Base-by-base conservation (phyloP, 352 stramenopile genomes). In the Phytophthora pinifolia region DNA sequence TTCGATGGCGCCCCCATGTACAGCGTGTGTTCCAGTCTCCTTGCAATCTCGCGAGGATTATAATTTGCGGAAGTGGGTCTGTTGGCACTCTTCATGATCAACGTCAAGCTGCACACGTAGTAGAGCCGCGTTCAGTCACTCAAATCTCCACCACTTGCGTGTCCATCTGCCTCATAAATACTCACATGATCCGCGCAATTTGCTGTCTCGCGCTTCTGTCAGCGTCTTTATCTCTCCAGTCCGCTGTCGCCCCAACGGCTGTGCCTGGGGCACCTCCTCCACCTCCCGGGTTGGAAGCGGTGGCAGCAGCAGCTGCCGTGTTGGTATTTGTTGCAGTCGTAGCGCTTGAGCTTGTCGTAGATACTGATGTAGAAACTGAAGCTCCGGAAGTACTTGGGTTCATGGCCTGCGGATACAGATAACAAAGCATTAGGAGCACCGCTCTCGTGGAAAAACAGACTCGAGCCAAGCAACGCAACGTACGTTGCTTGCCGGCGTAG, bases 51-150 rank as follows among this genome's bases (percentile, higher is more conserved):
- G 45, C 84, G 72, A 6, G 84, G 86, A 55, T 96, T 96, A 59
- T 96, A 94, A 49, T 95, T 93, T n/a, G 79, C 82, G 1, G 82
- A 89, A 27, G 74, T 77, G n/a, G 86, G 86, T 10, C 85, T 73
- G 54, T 95, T 96, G 7, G 87, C 79, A 53, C 85, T 95, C 65
- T 93, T 94, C 81, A 93, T 94, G 17, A 95, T 95, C 46, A 95
- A 65, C 25, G 81, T 95, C 70, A 95, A 77, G 14, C 85, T 95
- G 44, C 36, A 54, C 48, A 57, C 42, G 27, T n/a, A 43, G 41
- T 41, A 57, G 36, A 43, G 10, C 50, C 55, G 43, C 33, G 12
- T 58, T 62, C 36, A 66, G 49, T 62, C 18, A 54, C 44, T 37
- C 36, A 39, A 46, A 49, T 35, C n/a, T 22, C 42, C 34, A 58